Percentiles rank a stretch among this genome's conserved stretches.
These are phyloP conservation scores for Trichoderma gracile DNA, from an alignment of 2,329 filamentous ascomycete species.

Conservation along the genomic window DNA sequence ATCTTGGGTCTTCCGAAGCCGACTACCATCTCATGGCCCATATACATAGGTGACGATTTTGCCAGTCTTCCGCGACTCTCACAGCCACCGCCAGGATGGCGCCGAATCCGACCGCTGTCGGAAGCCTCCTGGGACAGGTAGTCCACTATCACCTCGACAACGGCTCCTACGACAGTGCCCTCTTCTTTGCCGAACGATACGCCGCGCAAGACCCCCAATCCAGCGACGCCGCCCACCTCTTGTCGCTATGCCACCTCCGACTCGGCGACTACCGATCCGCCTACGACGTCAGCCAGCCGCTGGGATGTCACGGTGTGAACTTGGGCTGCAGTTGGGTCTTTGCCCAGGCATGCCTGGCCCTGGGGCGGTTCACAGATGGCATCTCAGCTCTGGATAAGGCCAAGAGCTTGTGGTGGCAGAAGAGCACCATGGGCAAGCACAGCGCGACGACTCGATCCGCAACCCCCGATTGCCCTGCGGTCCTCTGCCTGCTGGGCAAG, in stretches of 20 bases:
- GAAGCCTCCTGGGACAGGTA: constrained; percentile 58
- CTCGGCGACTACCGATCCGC: constrained; percentile 82
- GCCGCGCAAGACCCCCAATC: constrained; percentile 80
- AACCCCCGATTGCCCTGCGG: constrained; percentile 78
- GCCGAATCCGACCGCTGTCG: constrained; percentile 52
- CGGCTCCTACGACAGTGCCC: constrained; percentile 81
- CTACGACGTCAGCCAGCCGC: constrained; percentile 75
- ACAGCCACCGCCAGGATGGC: constrained; percentile 47
- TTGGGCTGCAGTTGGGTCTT: constrained; percentile 89
- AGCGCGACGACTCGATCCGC: constrained; percentile 72
- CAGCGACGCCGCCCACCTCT: constrained; percentile 76
- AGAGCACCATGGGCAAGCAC: constrained; percentile 80
- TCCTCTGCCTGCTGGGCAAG: constrained; percentile 83
- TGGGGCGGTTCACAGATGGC: constrained; percentile 80
- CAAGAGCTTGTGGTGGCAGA: constrained; percentile 71
- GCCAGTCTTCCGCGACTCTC: constrained; percentile 21
- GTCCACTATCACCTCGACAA: constrained; percentile 81
- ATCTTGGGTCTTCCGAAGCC: background rate
- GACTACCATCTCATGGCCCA: constrained; percentile 33
- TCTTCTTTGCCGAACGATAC: constrained; percentile 89
- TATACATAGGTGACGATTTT: constrained; percentile 31
- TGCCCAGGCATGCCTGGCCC: constrained; percentile 79
- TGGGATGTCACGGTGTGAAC: constrained; percentile 70
- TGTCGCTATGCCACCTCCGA: constrained; percentile 81
- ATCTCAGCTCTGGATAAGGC: constrained; percentile 82